Conservation (phyloP, 2,329 filamentous ascomycete species). For the Sclerotinia glacialis region DNA sequence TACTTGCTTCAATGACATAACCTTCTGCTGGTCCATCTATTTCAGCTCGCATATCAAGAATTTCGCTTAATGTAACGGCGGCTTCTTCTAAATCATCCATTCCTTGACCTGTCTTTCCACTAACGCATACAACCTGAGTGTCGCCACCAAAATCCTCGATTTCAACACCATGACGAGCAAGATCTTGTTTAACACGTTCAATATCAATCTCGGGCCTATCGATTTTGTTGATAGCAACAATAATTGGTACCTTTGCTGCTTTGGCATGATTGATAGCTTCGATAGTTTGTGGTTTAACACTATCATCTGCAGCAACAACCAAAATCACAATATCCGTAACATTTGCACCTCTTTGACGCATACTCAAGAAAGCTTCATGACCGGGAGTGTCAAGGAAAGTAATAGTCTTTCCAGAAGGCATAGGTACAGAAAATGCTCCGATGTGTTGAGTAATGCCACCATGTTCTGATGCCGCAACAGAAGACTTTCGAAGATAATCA, state of each 20-base stretch:
- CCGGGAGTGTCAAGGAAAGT: conserved; percentile 97
- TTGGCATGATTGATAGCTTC: conserved; percentile 95
- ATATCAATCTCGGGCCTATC: conserved; percentile 82
- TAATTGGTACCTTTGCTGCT: conserved; percentile 83
- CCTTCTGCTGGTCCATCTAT: conserved; percentile 76
- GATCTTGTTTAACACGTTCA: conserved; percentile 83
- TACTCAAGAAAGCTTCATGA: conserved; percentile 90
- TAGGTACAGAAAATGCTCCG: conserved; percentile 87
- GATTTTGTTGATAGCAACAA: conserved; percentile 96
- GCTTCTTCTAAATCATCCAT: conserved; percentile 93
- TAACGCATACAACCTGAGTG: conserved; percentile 85
- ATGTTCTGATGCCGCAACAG: conserved; percentile 85
- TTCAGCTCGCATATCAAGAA: conserved; percentile 86
- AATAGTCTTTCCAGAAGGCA: conserved; percentile 83
- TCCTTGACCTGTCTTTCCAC: conserved; percentile 88
- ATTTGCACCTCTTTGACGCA: conserved; percentile 92
- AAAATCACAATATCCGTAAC: conserved; percentile 96
- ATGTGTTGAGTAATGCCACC: conserved; percentile 99
- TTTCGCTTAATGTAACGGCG: conserved; percentile 78
- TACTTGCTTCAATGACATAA: conserved; percentile 88
- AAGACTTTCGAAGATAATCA: conserved; percentile 90
- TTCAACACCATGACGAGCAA: conserved; percentile 78
- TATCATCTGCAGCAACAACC: conserved; percentile 94
- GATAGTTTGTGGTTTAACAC: conserved; percentile 93
- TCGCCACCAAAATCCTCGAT: conserved; percentile 96